phyloP scores from a whole-genome alignment of 257 asterid genomes.

The Lithospermum erythrorhizon region DNA sequence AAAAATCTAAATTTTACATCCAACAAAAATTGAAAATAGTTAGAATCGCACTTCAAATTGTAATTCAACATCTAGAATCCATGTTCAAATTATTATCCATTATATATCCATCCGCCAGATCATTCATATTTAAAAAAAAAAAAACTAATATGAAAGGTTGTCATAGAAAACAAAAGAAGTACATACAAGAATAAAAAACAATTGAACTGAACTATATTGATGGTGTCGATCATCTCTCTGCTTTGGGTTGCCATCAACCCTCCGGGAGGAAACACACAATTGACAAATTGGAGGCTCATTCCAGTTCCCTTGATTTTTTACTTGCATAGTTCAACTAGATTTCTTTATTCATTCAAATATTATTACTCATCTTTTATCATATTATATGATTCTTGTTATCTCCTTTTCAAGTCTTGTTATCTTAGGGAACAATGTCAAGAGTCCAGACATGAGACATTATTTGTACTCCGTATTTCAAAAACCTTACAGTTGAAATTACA shows the following conservation, averaged over 20 bases:
- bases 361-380: slow-evolving; percentile 3
- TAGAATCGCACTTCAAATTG: too few species aligned
- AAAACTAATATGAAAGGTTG: too few species aligned
- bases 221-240: too few species aligned
- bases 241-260: slow-evolving; percentile 80
- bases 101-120: too few species aligned
- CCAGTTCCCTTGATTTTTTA: slow-evolving; percentile 54
- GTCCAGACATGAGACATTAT: slow-evolving; percentile 5
- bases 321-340: slow-evolving; percentile 1
- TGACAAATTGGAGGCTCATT: slow-evolving; percentile 72
- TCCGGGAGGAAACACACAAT: slow-evolving; percentile 40
- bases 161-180: too few species aligned
- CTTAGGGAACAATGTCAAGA: background rate
- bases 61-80: too few species aligned
- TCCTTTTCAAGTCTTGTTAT: slow-evolving; percentile 1
- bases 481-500: slow-evolving; percentile 9
- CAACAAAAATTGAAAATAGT: too few species aligned
- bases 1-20: too few species aligned
- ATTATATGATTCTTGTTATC: slow-evolving; percentile 8
- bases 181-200: too few species aligned
- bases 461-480: slow-evolving; percentile 9
- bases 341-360: background rate
- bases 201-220: too few species aligned
- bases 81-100: too few species aligned
- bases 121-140: too few species aligned